Percentiles rank a stretch among this genome's conserved stretches.
Conservation (phyloP, 768 basidiomycete species). For the Suillus hirtellus region DNA sequence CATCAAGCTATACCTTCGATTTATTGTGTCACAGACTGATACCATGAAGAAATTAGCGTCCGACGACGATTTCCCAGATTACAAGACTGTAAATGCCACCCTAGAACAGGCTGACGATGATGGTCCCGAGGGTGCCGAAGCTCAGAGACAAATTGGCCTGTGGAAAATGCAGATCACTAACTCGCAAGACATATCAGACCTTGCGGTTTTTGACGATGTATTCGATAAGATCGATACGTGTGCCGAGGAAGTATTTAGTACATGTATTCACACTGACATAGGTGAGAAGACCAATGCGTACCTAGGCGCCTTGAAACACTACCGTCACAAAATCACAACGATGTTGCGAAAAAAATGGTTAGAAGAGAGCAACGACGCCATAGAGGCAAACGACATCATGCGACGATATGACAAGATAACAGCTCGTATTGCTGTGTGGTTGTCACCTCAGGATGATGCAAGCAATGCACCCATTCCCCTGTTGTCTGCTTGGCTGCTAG, state of each 20-base stretch:
- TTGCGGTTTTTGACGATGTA: neutral
- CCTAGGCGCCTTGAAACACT: neutral
- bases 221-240: neutral
- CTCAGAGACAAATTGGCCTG: neutral
- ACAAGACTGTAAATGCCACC: neutral
- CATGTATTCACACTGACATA: neutral
- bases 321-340: neutral
- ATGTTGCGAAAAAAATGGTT: neutral
- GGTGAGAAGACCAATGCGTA: neutral
- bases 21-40: neutral
- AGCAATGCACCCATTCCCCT: neutral
- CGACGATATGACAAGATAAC: neutral
- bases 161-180: neutral
- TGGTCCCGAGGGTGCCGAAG: neutral
- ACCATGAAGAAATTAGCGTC: neutral
- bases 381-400: neutral
- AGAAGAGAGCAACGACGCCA: neutral
- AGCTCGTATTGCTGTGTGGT: slow-evolving; percentile 1
- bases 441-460: neutral
- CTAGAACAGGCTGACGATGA: neutral
- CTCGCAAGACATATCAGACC: neutral
- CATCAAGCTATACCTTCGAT: neutral
- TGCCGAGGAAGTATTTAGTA: neutral
- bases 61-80: neutral
- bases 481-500: slow-evolving; percentile 2